These are phyloP conservation scores for Musa troglodytarum DNA, from an alignment of 176 grass and related monocot species.

Conservation along the genomic window DNA sequence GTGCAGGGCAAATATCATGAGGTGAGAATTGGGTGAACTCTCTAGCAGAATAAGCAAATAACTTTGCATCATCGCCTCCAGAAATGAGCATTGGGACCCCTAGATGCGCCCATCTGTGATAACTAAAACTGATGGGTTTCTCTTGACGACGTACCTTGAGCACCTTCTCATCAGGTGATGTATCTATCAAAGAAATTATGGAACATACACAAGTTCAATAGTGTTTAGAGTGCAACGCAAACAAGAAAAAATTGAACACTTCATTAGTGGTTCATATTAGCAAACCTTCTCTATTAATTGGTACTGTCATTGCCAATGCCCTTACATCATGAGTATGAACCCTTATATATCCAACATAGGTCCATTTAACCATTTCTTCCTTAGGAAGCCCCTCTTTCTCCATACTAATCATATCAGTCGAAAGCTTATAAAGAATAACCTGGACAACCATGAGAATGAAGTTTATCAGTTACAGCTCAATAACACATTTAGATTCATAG, in stretches of 20 bases:
- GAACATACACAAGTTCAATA: not conserved
- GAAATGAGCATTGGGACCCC: slow-evolving; percentile 97
- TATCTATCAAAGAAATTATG: slow-evolving; percentile 38
- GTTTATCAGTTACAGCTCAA: not conserved
- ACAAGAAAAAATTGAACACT: not conserved
- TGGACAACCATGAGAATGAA: slow-evolving; percentile 20
- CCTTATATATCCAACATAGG: slow-evolving; percentile 66
- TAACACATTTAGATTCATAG: too few species aligned
- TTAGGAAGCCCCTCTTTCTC: slow-evolving; percentile 16
- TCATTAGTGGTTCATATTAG: not conserved
- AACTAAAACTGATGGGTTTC: slow-evolving; percentile 57
- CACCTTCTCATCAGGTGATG: slow-evolving; percentile 45
- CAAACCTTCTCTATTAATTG: slow-evolving; percentile 83
- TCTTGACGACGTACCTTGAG: slow-evolving; percentile 41
- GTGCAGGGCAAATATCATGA: slow-evolving; percentile 93
- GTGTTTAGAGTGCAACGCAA: not conserved
- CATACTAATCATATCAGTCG: slow-evolving; percentile 24
- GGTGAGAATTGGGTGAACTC: slow-evolving; percentile 86
- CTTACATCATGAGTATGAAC: slow-evolving; percentile 88
- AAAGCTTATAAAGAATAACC: slow-evolving; percentile 88
- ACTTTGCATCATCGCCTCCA: slow-evolving; percentile 74
- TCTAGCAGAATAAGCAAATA: slow-evolving; percentile 85
- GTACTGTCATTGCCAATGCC: slow-evolving; percentile 74
- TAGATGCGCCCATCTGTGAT: slow-evolving; percentile 93
- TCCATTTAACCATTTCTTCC: slow-evolving; percentile 55